Conservation (phyloP, 192 early-diverging fungal genomes). For the Backusella tuberculispora region DNA sequence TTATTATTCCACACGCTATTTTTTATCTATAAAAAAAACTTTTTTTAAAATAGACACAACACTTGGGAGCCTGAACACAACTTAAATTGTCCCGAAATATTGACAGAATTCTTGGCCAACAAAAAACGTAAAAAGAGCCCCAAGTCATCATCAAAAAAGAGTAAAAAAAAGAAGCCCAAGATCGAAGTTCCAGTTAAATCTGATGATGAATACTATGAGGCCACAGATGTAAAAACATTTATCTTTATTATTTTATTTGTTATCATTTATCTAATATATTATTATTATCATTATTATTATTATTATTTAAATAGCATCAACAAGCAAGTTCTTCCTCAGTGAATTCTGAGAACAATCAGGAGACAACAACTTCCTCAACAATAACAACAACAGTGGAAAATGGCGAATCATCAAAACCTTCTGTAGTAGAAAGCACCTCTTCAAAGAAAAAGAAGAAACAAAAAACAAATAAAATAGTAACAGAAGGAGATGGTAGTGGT, state of each 20-base stretch:
- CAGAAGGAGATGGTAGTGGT: neutral
- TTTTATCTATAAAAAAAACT: neutral
- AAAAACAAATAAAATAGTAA: neutral
- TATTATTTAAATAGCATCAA: no score
- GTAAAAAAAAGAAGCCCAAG: neutral
- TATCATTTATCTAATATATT: no score
- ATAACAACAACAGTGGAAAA: no score
- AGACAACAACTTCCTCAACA: no score
- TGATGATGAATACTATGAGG: neutral
- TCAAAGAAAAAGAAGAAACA: neutral
- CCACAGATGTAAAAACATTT: neutral
- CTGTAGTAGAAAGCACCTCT: no score
- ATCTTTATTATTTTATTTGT: neutral
- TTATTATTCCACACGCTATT: neutral
- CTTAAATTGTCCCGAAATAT: constrained; percentile 7
- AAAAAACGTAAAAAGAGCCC: neutral
- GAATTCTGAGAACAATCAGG: no score
- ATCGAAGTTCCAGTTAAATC: neutral
- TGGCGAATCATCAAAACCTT: no score
- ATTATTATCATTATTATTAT: no score
- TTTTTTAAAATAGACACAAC: constrained; percentile 1
- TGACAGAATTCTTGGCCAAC: neutral
- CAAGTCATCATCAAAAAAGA: neutral
- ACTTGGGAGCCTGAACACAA: constrained; percentile 21
- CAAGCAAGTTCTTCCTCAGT: no score